Evolutionary conservation across 345 rosid genomes (phyloP), one percentile per base, ranked within the genome.

Genomic region (Mallotus nudiflorus): DNA sequence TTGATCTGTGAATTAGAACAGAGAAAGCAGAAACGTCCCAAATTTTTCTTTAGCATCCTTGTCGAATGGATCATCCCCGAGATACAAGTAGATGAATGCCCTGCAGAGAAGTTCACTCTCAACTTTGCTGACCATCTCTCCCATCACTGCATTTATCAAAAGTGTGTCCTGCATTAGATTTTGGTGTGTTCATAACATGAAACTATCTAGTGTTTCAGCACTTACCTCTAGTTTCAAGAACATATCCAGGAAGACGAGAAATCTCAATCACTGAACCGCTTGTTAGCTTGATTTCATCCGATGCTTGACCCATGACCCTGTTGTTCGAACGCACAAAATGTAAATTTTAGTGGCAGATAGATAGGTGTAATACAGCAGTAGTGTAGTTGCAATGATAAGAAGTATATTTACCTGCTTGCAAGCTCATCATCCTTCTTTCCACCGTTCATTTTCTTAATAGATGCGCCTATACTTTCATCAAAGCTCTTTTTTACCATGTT

Each of bases 91-190:
- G 49, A 77, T 31, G 77, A 49, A 79, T 27, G 86, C 85, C 82
- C 86, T 77, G 78, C 85, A 87, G 52, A 87, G 83, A 70, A 83
- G 81, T 46, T 87, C 87, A 55, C 83, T 85, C 72, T 78, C 77
- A 28, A 82, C 80, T 68, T 63, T 73, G 83, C 85, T 83, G 24
- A 76, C 69, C 77, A 72, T 78, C 73, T 78, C 77, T 22, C 76
- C 85, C 78, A 22, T 74, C 76, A 85, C 87, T 73, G 82, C 81
- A 74, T 20, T 50, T 66, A 57, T 22, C 9, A 67, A 52, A 75
- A 59, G 18, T 42, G 42, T 6, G 8, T 49, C 16, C n/a, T 35
- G 7, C 24, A 39, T 69, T 61, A 37, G 58, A 20, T 62, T 53
- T 50, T 42, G 64, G 37, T 20, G 25, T 46, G n/a, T 22, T 19